Conservation (phyloP, 495 filamentous ascomycete species). For the Penicillium daleae region DNA sequence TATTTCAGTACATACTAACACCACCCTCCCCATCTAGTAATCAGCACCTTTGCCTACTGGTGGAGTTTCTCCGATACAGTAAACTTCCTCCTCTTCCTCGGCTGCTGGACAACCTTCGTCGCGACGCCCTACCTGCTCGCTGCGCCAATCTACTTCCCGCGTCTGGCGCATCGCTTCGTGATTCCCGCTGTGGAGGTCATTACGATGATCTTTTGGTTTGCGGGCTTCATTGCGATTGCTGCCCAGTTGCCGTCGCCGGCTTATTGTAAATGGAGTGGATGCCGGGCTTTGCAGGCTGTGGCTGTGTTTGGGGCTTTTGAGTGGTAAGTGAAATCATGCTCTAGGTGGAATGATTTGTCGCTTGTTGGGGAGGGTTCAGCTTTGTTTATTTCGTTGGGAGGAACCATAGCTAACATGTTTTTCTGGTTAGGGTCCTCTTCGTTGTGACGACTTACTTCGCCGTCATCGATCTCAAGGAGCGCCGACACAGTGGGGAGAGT, state of each 20-base stretch:
- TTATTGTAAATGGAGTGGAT: slow-evolving; percentile 51
- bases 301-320: slow-evolving; percentile 60
- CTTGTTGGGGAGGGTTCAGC: too few relatives aligned
- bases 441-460: slow-evolving; percentile 42
- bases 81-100: slow-evolving; percentile 75
- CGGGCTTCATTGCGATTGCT: slow-evolving; percentile 75
- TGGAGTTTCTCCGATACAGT: slow-evolving; percentile 48
- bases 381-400: not conserved
- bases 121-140: slow-evolving; percentile 67
- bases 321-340: slow-evolving; percentile 46
- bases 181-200: slow-evolving; percentile 68
- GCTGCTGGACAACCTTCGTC: slow-evolving; percentile 70
- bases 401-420: not conserved
- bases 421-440: slow-evolving; percentile 53
- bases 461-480: slow-evolving; percentile 26
- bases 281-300: slow-evolving; percentile 53
- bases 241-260: slow-evolving; percentile 55
- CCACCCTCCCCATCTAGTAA: slow-evolving; percentile 24
- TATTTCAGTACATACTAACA: slow-evolving; percentile 13
- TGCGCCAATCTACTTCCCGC: slow-evolving; percentile 61
- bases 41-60: slow-evolving; percentile 26
- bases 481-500: slow-evolving; percentile 25
- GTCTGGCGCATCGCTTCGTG: slow-evolving; percentile 59
- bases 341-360: not conserved
- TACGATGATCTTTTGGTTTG: slow-evolving; percentile 90